Evolutionary conservation across 2,329 filamentous ascomycete species (phyloP).

Genomic region (Fusarium cyanostomum): DNA sequence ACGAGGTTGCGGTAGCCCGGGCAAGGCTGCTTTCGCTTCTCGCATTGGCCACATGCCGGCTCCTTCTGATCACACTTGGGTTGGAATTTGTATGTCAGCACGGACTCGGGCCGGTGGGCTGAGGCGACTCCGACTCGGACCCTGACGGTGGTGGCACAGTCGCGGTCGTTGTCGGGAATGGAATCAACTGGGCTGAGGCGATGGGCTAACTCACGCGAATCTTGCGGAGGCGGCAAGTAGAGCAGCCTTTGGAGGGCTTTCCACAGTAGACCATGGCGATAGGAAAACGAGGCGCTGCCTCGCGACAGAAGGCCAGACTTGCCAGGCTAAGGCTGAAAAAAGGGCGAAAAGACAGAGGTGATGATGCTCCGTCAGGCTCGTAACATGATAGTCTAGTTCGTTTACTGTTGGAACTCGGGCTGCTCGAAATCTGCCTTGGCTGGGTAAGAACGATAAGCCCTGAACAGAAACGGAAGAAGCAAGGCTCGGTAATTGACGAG

Average conservation of each 20-base stretch:
- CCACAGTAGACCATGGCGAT: conserved; percentile 65
- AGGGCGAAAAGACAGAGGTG: conserved; percentile 1
- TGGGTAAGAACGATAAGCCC: not conserved
- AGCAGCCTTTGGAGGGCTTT: conserved; percentile 66
- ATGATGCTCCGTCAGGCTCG: conserved; percentile 25
- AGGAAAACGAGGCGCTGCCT: conserved; percentile 8
- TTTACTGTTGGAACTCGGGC: not conserved
- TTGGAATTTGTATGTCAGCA: conserved; percentile 11
- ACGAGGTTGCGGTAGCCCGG: conserved; percentile 65
- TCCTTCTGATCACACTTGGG: conserved; percentile 62
- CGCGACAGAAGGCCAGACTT: not conserved
- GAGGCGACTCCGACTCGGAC: conserved; percentile 1
- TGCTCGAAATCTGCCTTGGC: conserved; percentile 2
- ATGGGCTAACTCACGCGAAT: conserved; percentile 58
- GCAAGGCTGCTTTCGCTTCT: conserved; percentile 60
- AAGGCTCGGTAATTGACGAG: not conserved
- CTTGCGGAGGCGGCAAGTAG: conserved; percentile 64
- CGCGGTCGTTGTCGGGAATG: not conserved
- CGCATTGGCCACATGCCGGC: conserved; percentile 64
- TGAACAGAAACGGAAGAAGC: not conserved
- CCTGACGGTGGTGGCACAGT: not conserved
- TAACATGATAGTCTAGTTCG: conserved; percentile 38
- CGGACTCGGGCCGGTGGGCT: not conserved
- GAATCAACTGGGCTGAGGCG: not conserved
- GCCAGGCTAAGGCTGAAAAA: conserved; percentile 1